Base-by-base conservation (phyloP, 2,329 filamentous ascomycete genomes). In the Pezicula rhizophila region DNA sequence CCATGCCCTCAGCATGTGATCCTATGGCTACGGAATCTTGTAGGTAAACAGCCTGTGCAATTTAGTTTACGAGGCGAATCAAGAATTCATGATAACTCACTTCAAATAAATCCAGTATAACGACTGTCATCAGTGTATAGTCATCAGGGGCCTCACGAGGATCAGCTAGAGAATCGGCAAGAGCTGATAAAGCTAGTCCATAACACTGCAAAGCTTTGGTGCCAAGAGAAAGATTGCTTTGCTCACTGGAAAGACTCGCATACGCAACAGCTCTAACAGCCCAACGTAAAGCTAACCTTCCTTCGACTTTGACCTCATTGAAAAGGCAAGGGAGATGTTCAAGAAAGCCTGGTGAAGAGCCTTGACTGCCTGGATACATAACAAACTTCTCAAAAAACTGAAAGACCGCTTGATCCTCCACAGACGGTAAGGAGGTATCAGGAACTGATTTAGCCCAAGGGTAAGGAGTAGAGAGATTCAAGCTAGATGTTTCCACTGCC, bases 91-190 rank as follows among this genome's bases (percentile, higher is more conserved):
- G 4, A 23, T 4, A 42, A 2, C 4, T 44, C 53, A 67, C 67
- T 60, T 71, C 68, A 35, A 71, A 71, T 2, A 70, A 60, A 42
- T 70, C 68, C 11, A 71, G 51, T 17, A 71, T 55, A 11, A 71
- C 68, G 1, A 67, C 60, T 2, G 68, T 63, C 68, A 71, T 70
- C 14, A 71, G 55, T 42, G 68, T 64, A 51, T 68, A 64, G 47
- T 71, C 69, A 51, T 69, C 67, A 4, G 66, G 66, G 1, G 54
- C 50, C 51, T 69, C 68, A 10, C 58, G 58, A n/a, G 57, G 52
- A 23, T 56, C 51, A 3, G 57, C 51, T 23, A 70, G 52, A 0
- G 67, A 66, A 3, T 63, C 56, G 4, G 62, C 59, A 4, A 70
- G 56, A 6, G 66, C 63, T 3, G 51, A 50, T 1, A 71, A 55